A percentile compares a stretch with the other conserved stretches of the same genome.
phyloP scores from a whole-genome alignment of 2,329 filamentous ascomycete species.

The Ceratocystis eucalypticola region DNA sequence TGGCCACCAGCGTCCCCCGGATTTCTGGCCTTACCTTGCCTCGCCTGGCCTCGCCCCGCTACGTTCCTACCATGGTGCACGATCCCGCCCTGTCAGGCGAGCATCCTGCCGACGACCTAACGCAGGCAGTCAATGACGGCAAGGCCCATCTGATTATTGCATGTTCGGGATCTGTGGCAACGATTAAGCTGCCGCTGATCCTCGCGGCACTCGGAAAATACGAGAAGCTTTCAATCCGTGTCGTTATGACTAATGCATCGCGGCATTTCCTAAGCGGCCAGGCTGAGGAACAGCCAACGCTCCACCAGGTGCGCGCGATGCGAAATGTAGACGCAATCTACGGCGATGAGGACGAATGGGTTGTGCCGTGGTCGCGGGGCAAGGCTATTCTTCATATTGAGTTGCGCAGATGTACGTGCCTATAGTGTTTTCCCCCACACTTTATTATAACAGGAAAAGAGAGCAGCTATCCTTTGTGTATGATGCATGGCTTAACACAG shows the following conservation, averaged over 20 bases:
- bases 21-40: neutral
- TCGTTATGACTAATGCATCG: slow-evolving; percentile 66
- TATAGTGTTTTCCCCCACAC: too few relatives aligned
- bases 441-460: too few relatives aligned
- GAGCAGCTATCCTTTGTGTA: neutral
- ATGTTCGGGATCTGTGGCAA: slow-evolving; percentile 52
- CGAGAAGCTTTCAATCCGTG: slow-evolving; percentile 59
- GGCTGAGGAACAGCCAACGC: slow-evolving; percentile 58
- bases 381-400: slow-evolving; percentile 84
- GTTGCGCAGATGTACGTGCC: slow-evolving; percentile 44
- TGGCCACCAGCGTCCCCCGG: too few relatives aligned
- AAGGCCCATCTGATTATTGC: slow-evolving; percentile 33
- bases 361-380: slow-evolving; percentile 59
- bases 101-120: slow-evolving; percentile 15
- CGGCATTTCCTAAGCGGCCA: slow-evolving; percentile 65
- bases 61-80: slow-evolving; percentile 10
- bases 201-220: slow-evolving; percentile 41
- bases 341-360: slow-evolving; percentile 77
- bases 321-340: slow-evolving; percentile 72
- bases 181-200: slow-evolving; percentile 67
- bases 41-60: neutral
- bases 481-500: neutral
- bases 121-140: slow-evolving; percentile 25
- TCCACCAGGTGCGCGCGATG: slow-evolving; percentile 44
- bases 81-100: slow-evolving; percentile 14